Base-by-base conservation (phyloP, 768 basidiomycete species). In the Gelatoporia subvermispora region DNA sequence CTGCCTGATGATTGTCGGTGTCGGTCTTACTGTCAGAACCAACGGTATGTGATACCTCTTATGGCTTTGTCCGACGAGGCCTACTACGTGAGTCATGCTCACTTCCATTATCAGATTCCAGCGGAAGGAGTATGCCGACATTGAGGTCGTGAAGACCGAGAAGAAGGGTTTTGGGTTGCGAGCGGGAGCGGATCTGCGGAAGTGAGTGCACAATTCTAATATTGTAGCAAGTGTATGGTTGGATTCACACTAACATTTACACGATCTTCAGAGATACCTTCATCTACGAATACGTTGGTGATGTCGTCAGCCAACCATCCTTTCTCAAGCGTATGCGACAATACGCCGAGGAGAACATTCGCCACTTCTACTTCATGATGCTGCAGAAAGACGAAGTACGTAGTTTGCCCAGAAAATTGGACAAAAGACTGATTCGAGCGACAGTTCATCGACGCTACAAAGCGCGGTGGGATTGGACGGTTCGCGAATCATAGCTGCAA, bases 351-450 rank as follows among this genome's bases (percentile, higher is more conserved):
- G 91, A 96, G 64, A 95, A 95, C 16, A 93, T 97, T 55, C 76
- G 80, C 45, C 96, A 98, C 66, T 99, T 98, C 59, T 99, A 98
- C 71, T 99, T 99, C 65, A 99, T 98, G 96, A 94, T 95, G 88
- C 68, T 99, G 49, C 96, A 99, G 70, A 93, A 90, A 63, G 93
- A 95, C 57, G 93, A 98, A 79, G 94, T 93, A 56, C 47, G 81
- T 13, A 16, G n/a, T n/a, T n/a, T 28, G 3, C 10, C 24, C 16
- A 21, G 20, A 16, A 2, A 0, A 15, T 7, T 10, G 24, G 8
- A 20, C n/a, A n/a, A n/a, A n/a, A n/a, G n/a, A n/a, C 8, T 31
- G 11, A 39, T 21, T 34, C 31, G 25, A 34, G 39, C 23, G 34
- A 40, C n/a, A 93, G 93, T 99, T 89, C 68, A 93, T 99, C 61